Percentiles rank a stretch among this genome's conserved stretches.
These are phyloP conservation scores for Neurospora sp. DNA, from an alignment of 495 filamentous ascomycete species.

Conservation along the genomic window DNA sequence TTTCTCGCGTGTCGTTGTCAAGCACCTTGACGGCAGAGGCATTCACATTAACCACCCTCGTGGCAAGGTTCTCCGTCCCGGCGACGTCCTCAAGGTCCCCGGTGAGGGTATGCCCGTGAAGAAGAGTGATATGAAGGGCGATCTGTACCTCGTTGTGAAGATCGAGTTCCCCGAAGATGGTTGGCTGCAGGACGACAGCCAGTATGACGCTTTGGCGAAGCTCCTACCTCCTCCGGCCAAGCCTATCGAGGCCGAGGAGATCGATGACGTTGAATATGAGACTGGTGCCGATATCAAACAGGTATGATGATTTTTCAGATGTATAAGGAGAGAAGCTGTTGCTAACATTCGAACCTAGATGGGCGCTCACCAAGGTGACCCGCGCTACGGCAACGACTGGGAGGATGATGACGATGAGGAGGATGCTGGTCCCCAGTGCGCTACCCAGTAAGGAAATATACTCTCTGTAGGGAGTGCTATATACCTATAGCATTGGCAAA, in stretches of 20 bases:
- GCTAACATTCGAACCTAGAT: slow-evolving; percentile 35
- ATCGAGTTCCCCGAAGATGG: slow-evolving; percentile 80
- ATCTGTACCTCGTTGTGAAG: slow-evolving; percentile 78
- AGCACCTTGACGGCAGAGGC: slow-evolving; percentile 88
- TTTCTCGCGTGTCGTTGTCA: slow-evolving; percentile 82
- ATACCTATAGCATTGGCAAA: background rate
- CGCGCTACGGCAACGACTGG: slow-evolving; percentile 58
- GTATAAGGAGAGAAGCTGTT: background rate
- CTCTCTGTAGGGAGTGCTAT: slow-evolving; percentile 9
- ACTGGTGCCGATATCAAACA: slow-evolving; percentile 70
- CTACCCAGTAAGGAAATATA: slow-evolving; percentile 58
- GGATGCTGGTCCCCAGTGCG: slow-evolving; percentile 58
- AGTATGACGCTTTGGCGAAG: slow-evolving; percentile 57
- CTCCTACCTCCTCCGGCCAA: slow-evolving; percentile 55
- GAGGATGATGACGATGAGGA: slow-evolving; percentile 73
- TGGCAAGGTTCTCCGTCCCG: slow-evolving; percentile 68
- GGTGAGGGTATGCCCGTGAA: slow-evolving; percentile 95
- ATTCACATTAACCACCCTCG: slow-evolving; percentile 67
- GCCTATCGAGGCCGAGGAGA: slow-evolving; percentile 54
- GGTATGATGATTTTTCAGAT: slow-evolving; percentile 35
- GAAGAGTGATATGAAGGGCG: slow-evolving; percentile 69
- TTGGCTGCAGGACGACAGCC: slow-evolving; percentile 62
- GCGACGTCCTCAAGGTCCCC: slow-evolving; percentile 69
- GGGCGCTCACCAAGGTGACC: slow-evolving; percentile 56
- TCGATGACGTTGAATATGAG: slow-evolving; percentile 83